A percentile compares a stretch with the other conserved stretches of the same genome.
These are phyloP conservation scores for Thyridium curvatum DNA, from an alignment of 2,329 filamentous ascomycete species.

Conservation along the genomic window DNA sequence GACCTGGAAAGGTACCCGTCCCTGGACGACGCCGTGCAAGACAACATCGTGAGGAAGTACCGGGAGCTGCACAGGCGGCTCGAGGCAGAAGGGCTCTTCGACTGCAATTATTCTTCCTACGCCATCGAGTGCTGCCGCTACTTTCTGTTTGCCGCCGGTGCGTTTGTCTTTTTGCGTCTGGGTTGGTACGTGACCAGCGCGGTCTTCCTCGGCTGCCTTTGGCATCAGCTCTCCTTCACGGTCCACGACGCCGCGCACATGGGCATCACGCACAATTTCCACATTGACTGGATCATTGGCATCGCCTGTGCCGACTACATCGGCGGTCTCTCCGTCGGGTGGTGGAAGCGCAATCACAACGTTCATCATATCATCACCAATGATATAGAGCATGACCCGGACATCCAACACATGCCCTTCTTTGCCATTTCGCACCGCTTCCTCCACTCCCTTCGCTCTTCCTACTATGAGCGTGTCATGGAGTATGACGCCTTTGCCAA, in stretches of 20 bases:
- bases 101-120: slow-evolving; percentile 81
- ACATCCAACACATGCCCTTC: slow-evolving; percentile 87
- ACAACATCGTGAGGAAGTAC: slow-evolving; percentile 72
- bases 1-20: slow-evolving; percentile 78
- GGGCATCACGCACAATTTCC: slow-evolving; percentile 91
- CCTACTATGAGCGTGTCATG: slow-evolving; percentile 80
- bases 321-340: slow-evolving; percentile 83
- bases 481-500: slow-evolving; percentile 69
- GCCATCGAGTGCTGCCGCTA: slow-evolving; percentile 70
- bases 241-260: slow-evolving; percentile 96
- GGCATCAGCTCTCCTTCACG: slow-evolving; percentile 92
- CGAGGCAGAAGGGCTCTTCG: slow-evolving; percentile 67
- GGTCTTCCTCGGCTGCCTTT: slow-evolving; percentile 72
- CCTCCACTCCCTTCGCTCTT: slow-evolving; percentile 65
- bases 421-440: slow-evolving; percentile 83
- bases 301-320: slow-evolving; percentile 87
- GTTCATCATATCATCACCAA: slow-evolving; percentile 97
- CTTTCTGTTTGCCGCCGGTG: slow-evolving; percentile 54
- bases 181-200: slow-evolving; percentile 67
- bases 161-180: slow-evolving; percentile 53
- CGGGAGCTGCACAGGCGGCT: slow-evolving; percentile 69
- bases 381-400: slow-evolving; percentile 88
- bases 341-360: slow-evolving; percentile 97
- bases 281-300: slow-evolving; percentile 75
- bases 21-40: slow-evolving; percentile 67